Evolutionary conservation across 495 filamentous ascomycete species (phyloP).

Genomic region (Aspergillus nidulans): DNA sequence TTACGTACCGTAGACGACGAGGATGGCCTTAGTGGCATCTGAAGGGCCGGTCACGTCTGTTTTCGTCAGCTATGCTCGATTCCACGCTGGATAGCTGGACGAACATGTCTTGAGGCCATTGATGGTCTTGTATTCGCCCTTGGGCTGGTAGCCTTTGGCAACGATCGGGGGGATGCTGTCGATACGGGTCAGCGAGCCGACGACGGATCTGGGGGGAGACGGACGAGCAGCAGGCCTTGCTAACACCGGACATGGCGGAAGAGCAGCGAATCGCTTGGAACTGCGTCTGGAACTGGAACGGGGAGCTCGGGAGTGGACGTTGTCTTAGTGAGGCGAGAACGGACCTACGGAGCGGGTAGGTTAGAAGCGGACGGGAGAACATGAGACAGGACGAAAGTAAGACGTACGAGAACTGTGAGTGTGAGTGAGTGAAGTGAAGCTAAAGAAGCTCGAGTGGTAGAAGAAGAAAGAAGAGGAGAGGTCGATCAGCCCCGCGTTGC

Average conservation of each 20-base stretch:
- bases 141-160: slow-evolving; percentile 52
- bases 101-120: slow-evolving; percentile 60
- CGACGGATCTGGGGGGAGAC: slow-evolving; percentile 9
- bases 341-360: slow-evolving; percentile 9
- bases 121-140: slow-evolving; percentile 58
- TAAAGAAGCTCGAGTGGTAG: neutral
- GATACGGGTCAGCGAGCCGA: neutral
- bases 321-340: neutral
- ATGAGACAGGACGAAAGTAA: neutral
- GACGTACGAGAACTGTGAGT: neutral
- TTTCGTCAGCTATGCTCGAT: slow-evolving; percentile 7
- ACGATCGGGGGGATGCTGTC: slow-evolving; percentile 51
- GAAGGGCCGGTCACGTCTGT: slow-evolving; percentile 52
- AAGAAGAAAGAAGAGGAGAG: neutral
- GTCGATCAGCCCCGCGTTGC: neutral
- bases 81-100: slow-evolving; percentile 5
- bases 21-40: slow-evolving; percentile 48
- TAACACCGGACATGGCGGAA: slow-evolving; percentile 41
- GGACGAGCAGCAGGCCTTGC: slow-evolving; percentile 47
- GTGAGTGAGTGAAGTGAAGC: neutral
- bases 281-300: neutral
- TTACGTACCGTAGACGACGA: slow-evolving; percentile 44
- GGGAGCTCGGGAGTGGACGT: neutral
- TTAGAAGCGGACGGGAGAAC: slow-evolving; percentile 9
- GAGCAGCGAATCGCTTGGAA: slow-evolving; percentile 20